Conservation (phyloP, 2,329 filamentous ascomycete genomes). For the Aspergillus terreus region DNA sequence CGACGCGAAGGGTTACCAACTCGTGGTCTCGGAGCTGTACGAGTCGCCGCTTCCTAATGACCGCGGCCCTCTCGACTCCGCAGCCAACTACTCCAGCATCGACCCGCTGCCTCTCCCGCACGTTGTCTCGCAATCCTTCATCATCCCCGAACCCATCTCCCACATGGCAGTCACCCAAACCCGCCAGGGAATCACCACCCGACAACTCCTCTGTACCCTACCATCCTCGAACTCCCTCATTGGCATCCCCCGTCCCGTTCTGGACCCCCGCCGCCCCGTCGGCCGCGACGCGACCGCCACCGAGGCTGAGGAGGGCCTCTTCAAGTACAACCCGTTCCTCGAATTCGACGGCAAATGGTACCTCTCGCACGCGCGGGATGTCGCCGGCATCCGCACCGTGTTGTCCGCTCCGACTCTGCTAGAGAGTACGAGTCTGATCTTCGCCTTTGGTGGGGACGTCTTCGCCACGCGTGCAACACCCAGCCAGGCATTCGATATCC, state of each 20-base stretch:
- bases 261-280: slow-evolving; percentile 83
- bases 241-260: slow-evolving; percentile 70
- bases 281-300: slow-evolving; percentile 75
- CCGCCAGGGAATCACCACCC: slow-evolving; percentile 82
- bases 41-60: slow-evolving; percentile 82
- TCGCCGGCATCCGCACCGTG: slow-evolving; percentile 70
- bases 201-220: slow-evolving; percentile 75
- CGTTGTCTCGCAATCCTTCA: slow-evolving; percentile 73
- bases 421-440: slow-evolving; percentile 87
- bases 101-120: slow-evolving; percentile 64
- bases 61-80: slow-evolving; percentile 69
- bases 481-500: slow-evolving; percentile 83
- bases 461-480: slow-evolving; percentile 86
- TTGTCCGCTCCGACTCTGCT: slow-evolving; percentile 73
- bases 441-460: slow-evolving; percentile 80
- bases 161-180: slow-evolving; percentile 83
- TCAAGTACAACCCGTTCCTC: slow-evolving; percentile 69
- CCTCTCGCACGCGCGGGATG: slow-evolving; percentile 76
- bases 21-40: slow-evolving; percentile 83
- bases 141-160: slow-evolving; percentile 74
- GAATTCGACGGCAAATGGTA: slow-evolving; percentile 80
- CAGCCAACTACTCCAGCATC: slow-evolving; percentile 73
- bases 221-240: slow-evolving; percentile 70
- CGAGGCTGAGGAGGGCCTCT: slow-evolving; percentile 80
- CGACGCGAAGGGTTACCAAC: slow-evolving; percentile 74